Percentiles rank a stretch among this genome's conserved stretches.
phyloP scores from a whole-genome alignment of 148 eudicot genomes.

The Mesembryanthemum crystallinum region DNA sequence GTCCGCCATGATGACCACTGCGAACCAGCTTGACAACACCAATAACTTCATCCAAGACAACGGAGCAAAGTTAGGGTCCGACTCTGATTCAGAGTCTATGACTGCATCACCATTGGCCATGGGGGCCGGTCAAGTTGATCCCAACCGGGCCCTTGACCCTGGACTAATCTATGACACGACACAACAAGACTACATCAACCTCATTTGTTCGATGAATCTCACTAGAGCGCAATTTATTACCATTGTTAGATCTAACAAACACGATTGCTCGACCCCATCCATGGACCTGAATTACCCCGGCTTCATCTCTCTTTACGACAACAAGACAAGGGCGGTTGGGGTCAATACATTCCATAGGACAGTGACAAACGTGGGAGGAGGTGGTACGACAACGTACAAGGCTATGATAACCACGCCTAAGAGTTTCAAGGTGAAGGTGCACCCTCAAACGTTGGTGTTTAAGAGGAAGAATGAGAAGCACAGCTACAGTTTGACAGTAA shows the following conservation, averaged over 20 bases:
- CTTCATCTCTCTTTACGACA: constrained; percentile 27
- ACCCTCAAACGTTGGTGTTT: constrained; percentile 31
- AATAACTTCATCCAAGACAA: constrained; percentile 26
- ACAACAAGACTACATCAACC: constrained; percentile 31
- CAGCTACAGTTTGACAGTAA: constrained; percentile 27
- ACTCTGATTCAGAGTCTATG: not conserved
- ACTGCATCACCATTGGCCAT: constrained; percentile 40
- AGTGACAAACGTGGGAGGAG: constrained; percentile 29
- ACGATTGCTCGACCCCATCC: constrained; percentile 29
- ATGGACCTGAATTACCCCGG: constrained; percentile 41
- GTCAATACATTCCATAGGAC: constrained; percentile 30
- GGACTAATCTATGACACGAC: constrained; percentile 36
- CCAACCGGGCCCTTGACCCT: constrained; percentile 42
- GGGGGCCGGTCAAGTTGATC: constrained; percentile 43
- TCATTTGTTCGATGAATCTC: constrained; percentile 35
- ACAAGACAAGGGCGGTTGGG: constrained; percentile 4
- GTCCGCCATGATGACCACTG: constrained; percentile 44
- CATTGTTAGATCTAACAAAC: constrained; percentile 24
- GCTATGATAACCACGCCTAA: constrained; percentile 22
- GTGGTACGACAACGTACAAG: constrained; percentile 21
- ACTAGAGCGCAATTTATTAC: constrained; percentile 22
- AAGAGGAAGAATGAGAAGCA: constrained; percentile 26
- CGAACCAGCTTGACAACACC: constrained; percentile 36
- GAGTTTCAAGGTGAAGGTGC: constrained; percentile 23
- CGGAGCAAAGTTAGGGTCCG: not conserved